Evolutionary conservation across 495 filamentous ascomycete species (phyloP).

Genomic region (Penicillium paradoxum): DNA sequence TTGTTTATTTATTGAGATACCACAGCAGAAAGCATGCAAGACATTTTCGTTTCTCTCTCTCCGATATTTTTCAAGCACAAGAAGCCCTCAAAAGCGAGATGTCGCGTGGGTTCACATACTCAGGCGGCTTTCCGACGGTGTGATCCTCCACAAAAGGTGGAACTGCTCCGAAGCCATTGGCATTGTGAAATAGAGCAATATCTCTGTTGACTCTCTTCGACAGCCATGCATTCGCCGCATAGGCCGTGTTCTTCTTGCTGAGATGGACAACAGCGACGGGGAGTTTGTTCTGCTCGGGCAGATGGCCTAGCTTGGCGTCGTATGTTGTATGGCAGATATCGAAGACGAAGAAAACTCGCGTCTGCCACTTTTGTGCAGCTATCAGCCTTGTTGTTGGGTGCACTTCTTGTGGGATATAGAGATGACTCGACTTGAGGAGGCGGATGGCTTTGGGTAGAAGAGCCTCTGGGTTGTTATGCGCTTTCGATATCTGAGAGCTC

Average conservation of each 20-base stretch:
- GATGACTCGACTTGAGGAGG: slow-evolving; percentile 13
- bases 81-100: slow-evolving; percentile 18
- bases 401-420: neutral
- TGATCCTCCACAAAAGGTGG: slow-evolving; percentile 26
- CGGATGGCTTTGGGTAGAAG: slow-evolving; percentile 15
- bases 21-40: neutral
- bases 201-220: slow-evolving; percentile 24
- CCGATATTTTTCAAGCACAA: slow-evolving; percentile 1
- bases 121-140: slow-evolving; percentile 16
- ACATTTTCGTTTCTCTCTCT: neutral
- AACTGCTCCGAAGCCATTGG: slow-evolving; percentile 21
- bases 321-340: slow-evolving; percentile 23
- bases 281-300: slow-evolving; percentile 25
- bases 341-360: slow-evolving; percentile 24
- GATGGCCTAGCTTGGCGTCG: slow-evolving; percentile 22
- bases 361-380: slow-evolving; percentile 24
- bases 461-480: slow-evolving; percentile 17
- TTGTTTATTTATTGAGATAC: slow-evolving; percentile 13
- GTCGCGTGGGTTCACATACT: slow-evolving; percentile 22
- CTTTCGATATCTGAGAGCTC: slow-evolving; percentile 15
- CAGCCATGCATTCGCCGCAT: slow-evolving; percentile 18
- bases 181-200: slow-evolving; percentile 25
- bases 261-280: slow-evolving; percentile 23
- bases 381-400: slow-evolving; percentile 12
- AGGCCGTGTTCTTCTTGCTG: slow-evolving; percentile 25